Conservation (phyloP, 495 filamentous ascomycete genomes). For the Xylaria telfairii region DNA sequence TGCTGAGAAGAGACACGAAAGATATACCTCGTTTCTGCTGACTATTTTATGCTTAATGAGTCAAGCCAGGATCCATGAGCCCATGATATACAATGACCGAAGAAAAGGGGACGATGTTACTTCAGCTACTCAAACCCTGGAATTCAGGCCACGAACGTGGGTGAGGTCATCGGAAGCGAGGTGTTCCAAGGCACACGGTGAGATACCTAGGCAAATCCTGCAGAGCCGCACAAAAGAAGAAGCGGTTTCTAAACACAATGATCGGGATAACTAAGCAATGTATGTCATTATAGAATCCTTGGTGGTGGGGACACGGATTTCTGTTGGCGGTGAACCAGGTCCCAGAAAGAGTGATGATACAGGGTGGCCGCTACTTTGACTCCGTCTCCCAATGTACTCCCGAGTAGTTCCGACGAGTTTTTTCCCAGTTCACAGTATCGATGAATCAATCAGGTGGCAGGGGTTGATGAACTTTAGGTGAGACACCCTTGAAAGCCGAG, state of each 20-base stretch:
- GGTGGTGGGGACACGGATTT: slow-evolving; percentile 31
- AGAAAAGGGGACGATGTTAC: slow-evolving; percentile 34
- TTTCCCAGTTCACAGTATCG: slow-evolving; percentile 31
- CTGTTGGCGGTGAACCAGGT: slow-evolving; percentile 23
- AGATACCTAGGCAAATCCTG: slow-evolving; percentile 28
- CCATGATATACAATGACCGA: slow-evolving; percentile 30
- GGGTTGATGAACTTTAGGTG: slow-evolving; percentile 32
- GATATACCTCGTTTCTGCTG: slow-evolving; percentile 33
- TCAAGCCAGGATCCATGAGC: slow-evolving; percentile 36
- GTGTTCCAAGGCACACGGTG: slow-evolving; percentile 36
- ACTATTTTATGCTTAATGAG: slow-evolving; percentile 32
- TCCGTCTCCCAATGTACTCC: slow-evolving; percentile 32
- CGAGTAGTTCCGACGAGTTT: slow-evolving; percentile 30
- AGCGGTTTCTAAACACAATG: slow-evolving; percentile 26
- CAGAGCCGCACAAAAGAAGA: slow-evolving; percentile 32
- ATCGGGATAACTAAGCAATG: slow-evolving; percentile 30
- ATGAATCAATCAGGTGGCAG: slow-evolving; percentile 28
- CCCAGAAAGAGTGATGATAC: slow-evolving; percentile 28
- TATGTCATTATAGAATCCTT: slow-evolving; percentile 30
- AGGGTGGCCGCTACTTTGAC: slow-evolving; percentile 31
- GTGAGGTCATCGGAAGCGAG: slow-evolving; percentile 29
- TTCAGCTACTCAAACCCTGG: slow-evolving; percentile 35
- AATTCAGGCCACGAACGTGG: slow-evolving; percentile 27
- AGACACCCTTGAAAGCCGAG: slow-evolving; percentile 32
- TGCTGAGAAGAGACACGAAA: slow-evolving; percentile 32